phyloP scores from a whole-genome alignment of 768 basidiomycete genomes.

The Tricholoma bakamatsutake region DNA sequence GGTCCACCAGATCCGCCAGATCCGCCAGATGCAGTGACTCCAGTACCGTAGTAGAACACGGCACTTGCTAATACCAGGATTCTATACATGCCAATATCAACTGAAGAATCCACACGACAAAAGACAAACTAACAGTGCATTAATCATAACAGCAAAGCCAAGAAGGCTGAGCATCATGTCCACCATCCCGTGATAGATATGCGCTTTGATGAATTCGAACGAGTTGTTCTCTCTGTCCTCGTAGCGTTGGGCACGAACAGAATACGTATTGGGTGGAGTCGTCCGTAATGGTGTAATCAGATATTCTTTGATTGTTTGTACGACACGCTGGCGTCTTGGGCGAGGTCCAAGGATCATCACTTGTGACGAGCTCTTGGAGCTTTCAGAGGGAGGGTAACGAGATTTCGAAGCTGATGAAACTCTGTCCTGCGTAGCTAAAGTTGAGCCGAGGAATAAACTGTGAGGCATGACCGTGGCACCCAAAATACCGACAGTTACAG shows the following conservation, averaged over 20 bases:
- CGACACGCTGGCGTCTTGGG: slow-evolving; percentile 6
- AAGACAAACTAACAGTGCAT: slow-evolving; percentile 54
- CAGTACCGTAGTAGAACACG: slow-evolving; percentile 60
- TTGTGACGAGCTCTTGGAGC: slow-evolving; percentile 8
- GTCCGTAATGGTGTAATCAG: slow-evolving; percentile 30
- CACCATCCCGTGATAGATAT: slow-evolving; percentile 58
- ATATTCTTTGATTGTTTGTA: slow-evolving; percentile 18
- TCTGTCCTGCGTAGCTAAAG: slow-evolving; percentile 79
- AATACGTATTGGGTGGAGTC: slow-evolving; percentile 28
- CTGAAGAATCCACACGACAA: neutral
- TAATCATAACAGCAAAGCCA: slow-evolving; percentile 84
- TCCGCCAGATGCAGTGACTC: slow-evolving; percentile 15
- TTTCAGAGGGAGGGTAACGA: slow-evolving; percentile 12
- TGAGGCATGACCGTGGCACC: slow-evolving; percentile 94
- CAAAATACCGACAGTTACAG: slow-evolving; percentile 60
- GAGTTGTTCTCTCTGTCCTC: slow-evolving; percentile 53
- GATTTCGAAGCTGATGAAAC: slow-evolving; percentile 31
- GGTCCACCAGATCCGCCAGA: slow-evolving; percentile 32
- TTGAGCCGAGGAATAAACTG: slow-evolving; percentile 84
- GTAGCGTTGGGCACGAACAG: slow-evolving; percentile 38
- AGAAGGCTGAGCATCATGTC: slow-evolving; percentile 68
- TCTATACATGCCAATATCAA: slow-evolving; percentile 27
- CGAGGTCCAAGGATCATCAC: slow-evolving; percentile 1
- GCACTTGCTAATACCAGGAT: slow-evolving; percentile 80
- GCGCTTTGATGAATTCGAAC: slow-evolving; percentile 49